These are phyloP conservation scores for Crucihimalaya himalaica DNA, from an alignment of 345 rosid species.

Conservation along the genomic window DNA sequence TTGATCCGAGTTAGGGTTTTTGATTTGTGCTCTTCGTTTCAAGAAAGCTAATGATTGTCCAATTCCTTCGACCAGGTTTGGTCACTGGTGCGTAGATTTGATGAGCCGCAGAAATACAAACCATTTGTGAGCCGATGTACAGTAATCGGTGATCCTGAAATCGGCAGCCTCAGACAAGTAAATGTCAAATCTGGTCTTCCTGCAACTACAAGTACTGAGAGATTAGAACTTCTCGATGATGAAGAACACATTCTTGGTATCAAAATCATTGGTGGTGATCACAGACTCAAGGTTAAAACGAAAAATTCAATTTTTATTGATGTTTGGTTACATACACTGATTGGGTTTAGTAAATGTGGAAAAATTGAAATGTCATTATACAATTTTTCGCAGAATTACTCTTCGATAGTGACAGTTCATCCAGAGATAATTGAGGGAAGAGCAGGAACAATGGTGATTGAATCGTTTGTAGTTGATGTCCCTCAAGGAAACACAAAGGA, in stretches of 20 bases:
- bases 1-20: neutral
- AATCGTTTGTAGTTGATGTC: conserved; percentile 87
- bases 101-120: conserved; percentile 92
- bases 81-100: conserved; percentile 92
- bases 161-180: conserved; percentile 90
- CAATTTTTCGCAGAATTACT: conserved; percentile 76
- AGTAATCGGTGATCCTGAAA: conserved; percentile 71
- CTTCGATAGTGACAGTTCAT: conserved; percentile 79
- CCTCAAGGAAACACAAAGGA: conserved; percentile 92
- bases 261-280: conserved; percentile 93
- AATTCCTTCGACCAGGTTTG: no score
- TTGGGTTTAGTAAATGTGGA: no score
- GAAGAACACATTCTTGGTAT: conserved; percentile 86
- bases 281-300: conserved; percentile 70
- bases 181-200: conserved; percentile 96
- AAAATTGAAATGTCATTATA: no score
- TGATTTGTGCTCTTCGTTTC: no score
- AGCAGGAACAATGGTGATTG: conserved; percentile 81
- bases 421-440: conserved; percentile 85
- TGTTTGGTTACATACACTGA: no score
- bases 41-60: no score
- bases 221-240: conserved; percentile 79
- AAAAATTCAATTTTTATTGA: no score
- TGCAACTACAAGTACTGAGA: conserved; percentile 90
- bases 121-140: conserved; percentile 87